phyloP scores from a whole-genome alignment of 108 stramenopile genomes.

The Nannochloropsis salina region DNA sequence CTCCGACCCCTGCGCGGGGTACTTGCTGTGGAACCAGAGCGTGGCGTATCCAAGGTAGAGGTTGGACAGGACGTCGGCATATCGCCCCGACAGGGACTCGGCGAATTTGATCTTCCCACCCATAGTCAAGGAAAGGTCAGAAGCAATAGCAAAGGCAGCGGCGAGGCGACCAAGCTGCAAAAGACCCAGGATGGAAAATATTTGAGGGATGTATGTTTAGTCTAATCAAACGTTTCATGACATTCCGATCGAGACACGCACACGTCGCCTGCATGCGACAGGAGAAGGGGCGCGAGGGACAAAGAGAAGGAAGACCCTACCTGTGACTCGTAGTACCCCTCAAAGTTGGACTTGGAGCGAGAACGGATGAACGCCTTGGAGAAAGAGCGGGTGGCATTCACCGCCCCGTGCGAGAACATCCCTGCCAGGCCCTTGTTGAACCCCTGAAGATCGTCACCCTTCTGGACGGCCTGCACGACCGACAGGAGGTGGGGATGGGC shows the following conservation, averaged over 20 bases:
- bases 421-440: conserved; percentile 83
- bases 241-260: background rate
- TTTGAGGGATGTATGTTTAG: background rate
- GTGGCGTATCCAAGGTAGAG: conserved; percentile 96
- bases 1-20: conserved; percentile 72
- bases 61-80: conserved; percentile 90
- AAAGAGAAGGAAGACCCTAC: background rate
- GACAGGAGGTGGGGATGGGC: conserved; percentile 95
- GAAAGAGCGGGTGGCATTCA: conserved; percentile 73
- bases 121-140: conserved; percentile 86
- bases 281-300: too few species aligned
- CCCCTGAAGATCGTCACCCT: conserved; percentile 62
- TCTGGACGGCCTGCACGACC: conserved; percentile 77
- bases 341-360: conserved; percentile 34
- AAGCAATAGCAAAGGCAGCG: conserved; percentile 89
- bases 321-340: conserved; percentile 74
- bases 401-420: conserved; percentile 77
- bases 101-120: conserved; percentile 95
- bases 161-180: conserved; percentile 81
- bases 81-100: conserved; percentile 86
- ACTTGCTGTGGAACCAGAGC: conserved; percentile 80
- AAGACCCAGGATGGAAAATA: too few species aligned
- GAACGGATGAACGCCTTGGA: conserved; percentile 40
- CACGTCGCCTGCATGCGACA: background rate
- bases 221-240: conserved; percentile 11